Base-by-base conservation (phyloP, 371 early-diverging fungal species). In the Capillidium heterosporum region DNA sequence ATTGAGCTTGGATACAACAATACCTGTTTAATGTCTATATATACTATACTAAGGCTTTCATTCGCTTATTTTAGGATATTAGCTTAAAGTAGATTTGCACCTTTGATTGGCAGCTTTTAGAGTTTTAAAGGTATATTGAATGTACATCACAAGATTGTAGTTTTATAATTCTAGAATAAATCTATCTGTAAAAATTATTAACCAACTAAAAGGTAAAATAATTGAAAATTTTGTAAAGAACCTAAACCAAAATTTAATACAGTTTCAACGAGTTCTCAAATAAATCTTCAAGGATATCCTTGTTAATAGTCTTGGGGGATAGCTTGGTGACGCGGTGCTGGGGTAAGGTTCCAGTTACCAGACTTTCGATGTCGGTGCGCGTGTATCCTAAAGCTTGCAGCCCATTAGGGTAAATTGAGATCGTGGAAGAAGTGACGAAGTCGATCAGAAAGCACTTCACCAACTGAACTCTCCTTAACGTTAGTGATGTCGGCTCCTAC, bases 311-410 rank as follows among this genome's bases (percentile, higher is more conserved):
- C n/a, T 76, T 57, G 17, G 91, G 91, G 7, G 91, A 81, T 56
- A 91, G 72, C 67, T 88, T 87, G 48, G 87, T 86, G n/a, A 91
- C 89, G 50, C 91, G 84, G 64, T 89, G 87, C 69, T 91, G 91
- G 8, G 91, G 91, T 61, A 91, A 63, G 24, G 89, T 87, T 46
- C 89, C 89, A 61, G 84, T 77, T 32, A 91, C 89, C 61, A 91
- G 63, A 1, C 70, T 74, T 28, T 74, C 75, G 35, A 89, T 82
- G 59, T 85, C 77, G 5, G 76, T 70, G 42, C 72, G 68, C 32
- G 77, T 69, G 62, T 80, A 88, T 0, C 92, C 92, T 58, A 91
- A 65, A 5, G 83, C 88, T n/a, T 67, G 61, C 48, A 91, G 70
- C 54, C 91, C 91, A 59, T 85, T 74, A 19, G n/a, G 92, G 92